These are phyloP conservation scores for Suhomyces faveliae DNA, from an alignment of 805 yeast genomes.

Conservation along the genomic window DNA sequence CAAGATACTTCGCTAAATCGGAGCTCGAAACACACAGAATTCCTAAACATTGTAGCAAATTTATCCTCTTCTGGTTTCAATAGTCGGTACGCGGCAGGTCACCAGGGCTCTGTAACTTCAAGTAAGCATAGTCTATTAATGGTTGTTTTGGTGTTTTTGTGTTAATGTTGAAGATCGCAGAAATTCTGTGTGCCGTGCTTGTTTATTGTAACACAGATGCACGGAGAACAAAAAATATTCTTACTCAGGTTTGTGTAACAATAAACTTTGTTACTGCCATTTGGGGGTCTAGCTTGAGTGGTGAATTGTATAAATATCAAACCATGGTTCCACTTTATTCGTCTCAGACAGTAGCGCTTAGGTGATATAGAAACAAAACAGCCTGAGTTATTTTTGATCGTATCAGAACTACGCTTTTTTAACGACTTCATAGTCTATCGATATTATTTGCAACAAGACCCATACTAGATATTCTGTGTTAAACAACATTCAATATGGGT, in stretches of 20 bases:
- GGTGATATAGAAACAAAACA: too few species aligned
- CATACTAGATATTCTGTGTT: not conserved
- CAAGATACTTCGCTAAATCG: not conserved
- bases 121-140: not conserved
- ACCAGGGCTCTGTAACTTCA: not conserved
- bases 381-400: too few species aligned
- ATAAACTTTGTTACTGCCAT: not conserved
- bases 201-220: not conserved
- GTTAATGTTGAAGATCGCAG: not conserved
- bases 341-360: not conserved
- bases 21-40: not conserved
- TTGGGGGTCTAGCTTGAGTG: not conserved
- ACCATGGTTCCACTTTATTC: not conserved
- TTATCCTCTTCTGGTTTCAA: not conserved
- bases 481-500: slow-evolving; percentile 1
- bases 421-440: not conserved
- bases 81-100: slow-evolving; percentile 1
- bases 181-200: not conserved
- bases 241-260: not conserved
- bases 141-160: not conserved
- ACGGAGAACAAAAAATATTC: not conserved
- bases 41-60: not conserved
- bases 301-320: not conserved
- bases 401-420: not conserved
- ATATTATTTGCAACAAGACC: not conserved